phyloP scores from a whole-genome alignment of 176 grass and related monocot species.

The Otatea glauca region DNA sequence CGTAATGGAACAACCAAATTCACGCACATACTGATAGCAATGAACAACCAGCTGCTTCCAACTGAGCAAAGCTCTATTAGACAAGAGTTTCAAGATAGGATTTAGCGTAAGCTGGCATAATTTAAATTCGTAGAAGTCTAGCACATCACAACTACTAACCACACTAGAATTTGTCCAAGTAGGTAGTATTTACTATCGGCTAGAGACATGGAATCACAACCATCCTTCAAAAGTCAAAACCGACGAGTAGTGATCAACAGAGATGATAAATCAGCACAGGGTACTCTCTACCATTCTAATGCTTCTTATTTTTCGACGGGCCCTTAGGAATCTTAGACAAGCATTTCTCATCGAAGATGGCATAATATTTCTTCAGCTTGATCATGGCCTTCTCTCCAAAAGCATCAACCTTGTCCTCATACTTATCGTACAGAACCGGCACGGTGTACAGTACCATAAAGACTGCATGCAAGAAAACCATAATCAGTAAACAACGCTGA shows the following conservation, averaged over 20 bases:
- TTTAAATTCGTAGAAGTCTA: slow-evolving; percentile 18
- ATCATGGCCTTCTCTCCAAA: slow-evolving; percentile 77
- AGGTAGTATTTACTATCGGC: slow-evolving; percentile 31
- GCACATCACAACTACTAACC: slow-evolving; percentile 17
- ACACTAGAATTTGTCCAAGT: slow-evolving; percentile 6
- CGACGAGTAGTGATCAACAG: slow-evolving; percentile 28
- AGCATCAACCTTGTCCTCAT: slow-evolving; percentile 82
- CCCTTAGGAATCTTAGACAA: slow-evolving; percentile 87
- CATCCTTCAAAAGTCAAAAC: slow-evolving; percentile 47
- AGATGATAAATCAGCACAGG: slow-evolving; percentile 4
- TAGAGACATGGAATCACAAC: slow-evolving; percentile 41
- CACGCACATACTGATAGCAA: background rate
- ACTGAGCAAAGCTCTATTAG: background rate
- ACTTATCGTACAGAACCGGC: slow-evolving; percentile 87
- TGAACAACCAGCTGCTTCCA: background rate
- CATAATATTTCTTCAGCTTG: slow-evolving; percentile 76
- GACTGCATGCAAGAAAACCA: slow-evolving; percentile 49
- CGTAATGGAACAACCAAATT: background rate
- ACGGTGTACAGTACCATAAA: slow-evolving; percentile 85
- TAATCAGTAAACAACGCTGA: slow-evolving; percentile 16
- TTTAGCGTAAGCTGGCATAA: slow-evolving; percentile 13
- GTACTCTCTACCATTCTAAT: slow-evolving; percentile 15
- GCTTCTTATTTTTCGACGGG: slow-evolving; percentile 71
- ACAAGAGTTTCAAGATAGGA: background rate
- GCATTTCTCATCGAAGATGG: slow-evolving; percentile 77